A percentile compares a stretch with the other conserved stretches of the same genome.
Evolutionary conservation across 352 stramenopile genomes (phyloP).

Genomic region (Globisporangium emineosum): DNA sequence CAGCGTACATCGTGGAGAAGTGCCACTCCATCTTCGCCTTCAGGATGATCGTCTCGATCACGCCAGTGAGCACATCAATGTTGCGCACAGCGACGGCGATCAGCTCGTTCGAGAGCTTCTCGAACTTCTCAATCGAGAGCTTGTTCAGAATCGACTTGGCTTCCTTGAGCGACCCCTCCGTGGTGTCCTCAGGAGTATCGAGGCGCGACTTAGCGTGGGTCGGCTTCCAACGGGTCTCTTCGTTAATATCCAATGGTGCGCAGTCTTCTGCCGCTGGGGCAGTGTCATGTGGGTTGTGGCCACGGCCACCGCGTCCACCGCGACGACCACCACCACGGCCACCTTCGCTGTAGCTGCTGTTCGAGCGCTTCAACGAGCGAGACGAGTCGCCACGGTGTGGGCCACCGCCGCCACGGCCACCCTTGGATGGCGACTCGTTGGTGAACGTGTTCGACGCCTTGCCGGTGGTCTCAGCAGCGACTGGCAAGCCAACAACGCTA

Average conservation of each 20-base stretch:
- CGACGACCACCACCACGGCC: slow-evolving; percentile 41
- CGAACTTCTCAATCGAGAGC: slow-evolving; percentile 96
- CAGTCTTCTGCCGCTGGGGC: slow-evolving; percentile 59
- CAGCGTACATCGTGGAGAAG: slow-evolving; percentile 96
- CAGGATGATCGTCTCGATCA: slow-evolving; percentile 92
- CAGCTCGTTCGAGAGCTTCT: slow-evolving; percentile 92
- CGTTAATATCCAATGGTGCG: slow-evolving; percentile 70
- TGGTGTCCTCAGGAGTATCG: slow-evolving; percentile 38
- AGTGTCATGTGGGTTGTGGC: slow-evolving; percentile 42
- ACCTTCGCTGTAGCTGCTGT: slow-evolving; percentile 39
- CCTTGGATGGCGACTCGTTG: slow-evolving; percentile 3
- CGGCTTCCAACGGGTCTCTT: slow-evolving; percentile 85
- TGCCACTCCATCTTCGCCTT: slow-evolving; percentile 97
- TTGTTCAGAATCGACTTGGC: slow-evolving; percentile 95
- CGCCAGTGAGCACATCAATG: slow-evolving; percentile 77
- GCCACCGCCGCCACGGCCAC: slow-evolving; percentile 18
- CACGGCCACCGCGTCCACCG: slow-evolving; percentile 39
- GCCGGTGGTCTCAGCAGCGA: slow-evolving; percentile 44
- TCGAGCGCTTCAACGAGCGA: slow-evolving; percentile 39
- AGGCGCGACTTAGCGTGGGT: slow-evolving; percentile 55
- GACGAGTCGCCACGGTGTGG: slow-evolving; percentile 42
- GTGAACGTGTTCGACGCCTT: slow-evolving; percentile 35
- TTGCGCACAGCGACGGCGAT: slow-evolving; percentile 88
- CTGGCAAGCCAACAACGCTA: slow-evolving; percentile 43
- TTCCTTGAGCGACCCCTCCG: slow-evolving; percentile 82